phyloP scores from a whole-genome alignment of 306 rosid species.

The Pyrus bretschneideri region DNA sequence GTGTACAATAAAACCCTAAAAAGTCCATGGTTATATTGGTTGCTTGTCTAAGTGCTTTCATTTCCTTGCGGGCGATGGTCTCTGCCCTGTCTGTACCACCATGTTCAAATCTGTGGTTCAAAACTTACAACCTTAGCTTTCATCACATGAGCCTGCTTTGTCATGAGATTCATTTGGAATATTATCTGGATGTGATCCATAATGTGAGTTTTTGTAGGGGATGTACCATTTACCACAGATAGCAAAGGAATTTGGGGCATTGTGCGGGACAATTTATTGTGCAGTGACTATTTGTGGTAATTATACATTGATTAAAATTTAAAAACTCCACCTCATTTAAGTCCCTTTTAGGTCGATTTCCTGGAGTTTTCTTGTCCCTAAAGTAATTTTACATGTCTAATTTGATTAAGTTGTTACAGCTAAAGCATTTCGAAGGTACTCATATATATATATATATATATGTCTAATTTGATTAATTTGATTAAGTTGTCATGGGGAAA shows the following conservation, averaged over 20 bases:
- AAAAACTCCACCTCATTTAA: not conserved
- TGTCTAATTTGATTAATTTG: not conserved
- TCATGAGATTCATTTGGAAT: conserved; percentile 1
- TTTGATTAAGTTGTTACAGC: not conserved
- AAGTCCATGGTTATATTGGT: conserved; percentile 17
- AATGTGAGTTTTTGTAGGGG: conserved; percentile 10
- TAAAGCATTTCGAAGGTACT: not conserved
- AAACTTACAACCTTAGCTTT: conserved; percentile 9
- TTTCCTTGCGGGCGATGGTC: conserved; percentile 12
- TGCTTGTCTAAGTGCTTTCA: conserved; percentile 26
- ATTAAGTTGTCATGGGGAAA: not conserved
- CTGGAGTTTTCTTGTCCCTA: not conserved
- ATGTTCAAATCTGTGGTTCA: conserved; percentile 27
- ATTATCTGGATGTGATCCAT: not conserved
- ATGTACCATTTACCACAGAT: conserved; percentile 17
- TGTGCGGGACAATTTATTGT: not conserved
- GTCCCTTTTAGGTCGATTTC: not conserved
- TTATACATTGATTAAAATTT: not conserved
- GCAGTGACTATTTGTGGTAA: not conserved
- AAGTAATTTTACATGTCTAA: not conserved
- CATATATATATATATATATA: not conserved
- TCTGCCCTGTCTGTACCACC: conserved; percentile 16
- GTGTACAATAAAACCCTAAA: conserved; percentile 26
- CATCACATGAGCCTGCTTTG: not conserved
- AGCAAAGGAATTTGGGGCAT: not conserved